A percentile compares a stretch with the other conserved stretches of the same genome.
Conservation (phyloP, 129 eudicot genomes). For the Flaveria ramosissima region DNA sequence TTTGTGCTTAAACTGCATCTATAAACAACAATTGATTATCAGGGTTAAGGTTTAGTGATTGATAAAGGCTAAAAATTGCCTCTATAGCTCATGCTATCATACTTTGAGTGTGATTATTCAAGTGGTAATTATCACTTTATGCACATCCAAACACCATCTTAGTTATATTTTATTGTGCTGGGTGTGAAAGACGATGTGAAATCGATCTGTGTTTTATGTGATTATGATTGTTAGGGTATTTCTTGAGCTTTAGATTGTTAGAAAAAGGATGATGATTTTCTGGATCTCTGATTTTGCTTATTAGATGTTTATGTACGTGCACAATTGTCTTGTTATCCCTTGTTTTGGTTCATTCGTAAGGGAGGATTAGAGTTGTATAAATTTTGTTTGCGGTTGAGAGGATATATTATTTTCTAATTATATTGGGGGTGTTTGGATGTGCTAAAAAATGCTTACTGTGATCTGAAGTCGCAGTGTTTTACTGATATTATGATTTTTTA, state of each 20-base stretch:
- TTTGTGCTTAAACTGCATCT: neutral
- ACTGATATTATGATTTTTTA: neutral
- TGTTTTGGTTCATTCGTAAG: neutral
- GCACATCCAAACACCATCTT: neutral
- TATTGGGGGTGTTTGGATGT: too few relatives aligned
- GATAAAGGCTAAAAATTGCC: neutral
- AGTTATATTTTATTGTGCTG: neutral
- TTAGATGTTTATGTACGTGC: neutral
- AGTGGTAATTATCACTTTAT: neutral
- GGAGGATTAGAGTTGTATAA: neutral
- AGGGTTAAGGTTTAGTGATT: neutral
- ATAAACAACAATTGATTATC: too few relatives aligned
- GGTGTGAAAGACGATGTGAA: neutral
- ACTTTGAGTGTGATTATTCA: neutral
- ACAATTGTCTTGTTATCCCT: neutral
- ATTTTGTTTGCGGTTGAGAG: neutral
- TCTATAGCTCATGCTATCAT: too few relatives aligned
- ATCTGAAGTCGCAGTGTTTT: neutral
- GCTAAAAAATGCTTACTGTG: neutral
- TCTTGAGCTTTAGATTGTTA: neutral
- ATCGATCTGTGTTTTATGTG: neutral
- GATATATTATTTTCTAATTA: too few relatives aligned
- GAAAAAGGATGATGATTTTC: neutral
- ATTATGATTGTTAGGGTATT: neutral
- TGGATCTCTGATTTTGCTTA: neutral